These are phyloP conservation scores for Mariannaea sp. DNA, from an alignment of 2,329 filamentous ascomycete genomes.

Conservation along the genomic window DNA sequence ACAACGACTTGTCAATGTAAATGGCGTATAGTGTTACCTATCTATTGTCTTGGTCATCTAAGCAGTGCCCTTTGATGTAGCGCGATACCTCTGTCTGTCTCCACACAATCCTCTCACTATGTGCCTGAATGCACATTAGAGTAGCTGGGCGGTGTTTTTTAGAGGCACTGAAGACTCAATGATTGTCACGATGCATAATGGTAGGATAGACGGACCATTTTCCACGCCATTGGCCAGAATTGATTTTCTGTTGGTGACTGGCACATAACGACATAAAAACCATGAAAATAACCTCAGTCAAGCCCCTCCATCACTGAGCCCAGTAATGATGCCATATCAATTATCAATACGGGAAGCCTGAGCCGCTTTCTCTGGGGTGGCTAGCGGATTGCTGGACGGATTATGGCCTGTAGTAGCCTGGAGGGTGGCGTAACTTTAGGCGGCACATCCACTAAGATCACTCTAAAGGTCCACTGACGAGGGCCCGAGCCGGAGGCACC, in stretches of 20 bases:
- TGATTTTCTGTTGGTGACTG: neutral
- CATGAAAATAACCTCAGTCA: slow-evolving; percentile 1
- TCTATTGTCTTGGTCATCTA: no score
- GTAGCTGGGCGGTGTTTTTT: no score
- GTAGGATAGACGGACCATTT: neutral
- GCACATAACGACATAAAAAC: neutral
- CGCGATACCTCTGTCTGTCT: no score
- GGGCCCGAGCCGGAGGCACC: no score
- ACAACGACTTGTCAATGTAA: no score
- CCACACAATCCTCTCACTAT: no score
- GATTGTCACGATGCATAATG: neutral
- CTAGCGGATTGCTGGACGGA: no score
- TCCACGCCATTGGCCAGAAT: neutral
- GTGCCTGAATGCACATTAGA: no score
- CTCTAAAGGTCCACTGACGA: neutral
- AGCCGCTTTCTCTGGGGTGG: neutral
- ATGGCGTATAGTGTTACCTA: no score
- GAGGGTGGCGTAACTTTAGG: neutral
- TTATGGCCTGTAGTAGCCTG: neutral
- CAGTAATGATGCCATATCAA: neutral
- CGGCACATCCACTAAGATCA: neutral
- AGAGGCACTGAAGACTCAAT: neutral
- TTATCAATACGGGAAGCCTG: neutral
- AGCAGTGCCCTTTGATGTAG: no score
- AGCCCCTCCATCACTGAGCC: no score